Evolutionary conservation across 495 filamentous ascomycete genomes (phyloP), one percentile per base, ranked within the genome.

Genomic region (Zalerion maritima): DNA sequence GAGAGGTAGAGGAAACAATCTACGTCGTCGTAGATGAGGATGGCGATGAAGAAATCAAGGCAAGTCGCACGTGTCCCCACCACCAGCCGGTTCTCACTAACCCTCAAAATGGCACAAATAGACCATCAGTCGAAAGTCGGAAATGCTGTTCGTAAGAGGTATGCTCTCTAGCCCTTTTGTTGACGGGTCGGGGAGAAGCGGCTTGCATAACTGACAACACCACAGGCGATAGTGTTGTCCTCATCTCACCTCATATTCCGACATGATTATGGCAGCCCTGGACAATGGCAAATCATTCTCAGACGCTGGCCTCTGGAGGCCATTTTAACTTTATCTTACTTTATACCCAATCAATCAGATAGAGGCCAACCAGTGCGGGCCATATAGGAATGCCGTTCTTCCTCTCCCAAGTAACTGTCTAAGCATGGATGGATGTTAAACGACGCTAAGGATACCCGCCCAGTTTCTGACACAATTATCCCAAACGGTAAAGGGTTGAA

Each of bases 81-180:
- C 4, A 3, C 14, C 15, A 11, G 2, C 5, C 7, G 20, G 8
- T 5, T 13, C 14, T 17, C 24, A 13, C 41, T 48, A 21, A 52
- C 17, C 4, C 10, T 8, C 21, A 16, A 25, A 13, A 19, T 25
- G 26, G 17, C 10, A 25, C 30, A 20, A 20, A n/a, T 37, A 94
- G 86, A 92, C 83, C 7, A 73, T 85, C 32, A 89, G 84, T 54
- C 92, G 91, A 57, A 87, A 94, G 46, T 86, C 83, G 23, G 91
- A 96, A 49, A 99, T 96, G 89, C 59, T 99, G n/a, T 99, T 99
- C 46, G 89, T 97, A 15, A 64, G 89, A 78, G 89, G 87, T 92
- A 52, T 31, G 69, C 57, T 1, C n/a, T n/a, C n/a, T n/a, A 8
- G 16, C 18, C 15, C 3, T 4, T 14, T 9, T 10, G 25, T 24